These are phyloP conservation scores for Pestalotiopsis sp. DNA, from an alignment of 2,329 filamentous ascomycete species.

Conservation along the genomic window DNA sequence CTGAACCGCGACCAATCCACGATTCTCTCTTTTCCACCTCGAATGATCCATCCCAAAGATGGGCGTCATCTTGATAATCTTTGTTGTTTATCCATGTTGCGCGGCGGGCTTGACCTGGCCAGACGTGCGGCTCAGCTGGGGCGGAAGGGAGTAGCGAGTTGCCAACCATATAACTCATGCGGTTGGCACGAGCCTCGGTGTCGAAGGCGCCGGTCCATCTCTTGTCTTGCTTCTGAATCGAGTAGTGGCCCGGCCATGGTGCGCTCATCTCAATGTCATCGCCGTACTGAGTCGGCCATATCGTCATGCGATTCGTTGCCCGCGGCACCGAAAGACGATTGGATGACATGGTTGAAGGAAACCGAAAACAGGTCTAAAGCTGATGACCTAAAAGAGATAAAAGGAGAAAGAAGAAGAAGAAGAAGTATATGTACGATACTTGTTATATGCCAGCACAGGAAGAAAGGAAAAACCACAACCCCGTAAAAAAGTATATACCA, in stretches of 20 bases:
- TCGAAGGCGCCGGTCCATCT: slow-evolving; percentile 24
- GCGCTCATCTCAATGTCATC: slow-evolving; percentile 15
- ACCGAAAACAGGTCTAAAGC: background rate
- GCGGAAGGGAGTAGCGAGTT: slow-evolving; percentile 19
- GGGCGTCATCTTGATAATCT: slow-evolving; percentile 14
- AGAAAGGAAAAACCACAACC: slow-evolving; percentile 6
- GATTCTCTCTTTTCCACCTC: slow-evolving; percentile 22
- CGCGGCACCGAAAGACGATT: slow-evolving; percentile 10
- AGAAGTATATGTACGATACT: background rate
- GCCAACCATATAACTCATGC: slow-evolving; percentile 24
- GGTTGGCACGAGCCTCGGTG: slow-evolving; percentile 21
- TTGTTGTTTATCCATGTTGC: slow-evolving; percentile 19
- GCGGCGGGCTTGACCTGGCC: slow-evolving; percentile 18
- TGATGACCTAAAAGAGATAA: background rate
- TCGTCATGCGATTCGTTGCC: slow-evolving; percentile 20
- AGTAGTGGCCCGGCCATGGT: slow-evolving; percentile 16
- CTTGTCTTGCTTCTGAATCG: slow-evolving; percentile 12
- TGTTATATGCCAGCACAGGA: slow-evolving; percentile 13
- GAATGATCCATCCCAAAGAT: slow-evolving; percentile 22
- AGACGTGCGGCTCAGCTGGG: slow-evolving; percentile 15
- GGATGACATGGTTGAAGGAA: slow-evolving; percentile 16
- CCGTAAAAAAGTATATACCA: background rate
- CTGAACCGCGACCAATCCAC: slow-evolving; percentile 16
- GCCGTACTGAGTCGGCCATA: slow-evolving; percentile 21
- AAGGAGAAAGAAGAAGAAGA: background rate